These are phyloP conservation scores for Monilinia vaccinii-corymbosi DNA, from an alignment of 2,329 filamentous ascomycete species.

Conservation along the genomic window DNA sequence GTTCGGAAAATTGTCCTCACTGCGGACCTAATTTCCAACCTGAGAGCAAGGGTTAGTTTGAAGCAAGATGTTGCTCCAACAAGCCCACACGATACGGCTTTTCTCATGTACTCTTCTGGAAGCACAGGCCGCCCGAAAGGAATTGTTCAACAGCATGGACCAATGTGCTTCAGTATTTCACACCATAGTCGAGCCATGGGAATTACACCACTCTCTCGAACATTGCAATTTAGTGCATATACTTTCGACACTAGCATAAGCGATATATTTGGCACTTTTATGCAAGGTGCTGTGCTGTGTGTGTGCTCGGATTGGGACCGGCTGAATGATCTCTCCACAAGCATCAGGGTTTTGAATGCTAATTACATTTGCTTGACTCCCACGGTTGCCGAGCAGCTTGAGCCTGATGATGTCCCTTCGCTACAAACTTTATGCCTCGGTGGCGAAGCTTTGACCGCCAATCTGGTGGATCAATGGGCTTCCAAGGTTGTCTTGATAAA, in stretches of 20 bases:
- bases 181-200: not conserved
- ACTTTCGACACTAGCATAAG: constrained; percentile 11
- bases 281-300: constrained; percentile 24
- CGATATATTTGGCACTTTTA: constrained; percentile 7
- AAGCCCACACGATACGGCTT: not conserved
- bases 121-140: not conserved
- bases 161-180: not conserved
- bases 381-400: constrained; percentile 19
- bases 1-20: not conserved
- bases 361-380: constrained; percentile 24
- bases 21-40: not conserved
- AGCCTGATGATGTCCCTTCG: constrained; percentile 14
- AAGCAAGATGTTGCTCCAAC: not conserved
- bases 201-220: not conserved
- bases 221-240: constrained; percentile 1
- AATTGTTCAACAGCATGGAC: not conserved
- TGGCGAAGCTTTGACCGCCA: constrained; percentile 29
- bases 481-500: constrained; percentile 31
- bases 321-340: constrained; percentile 25
- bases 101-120: not conserved
- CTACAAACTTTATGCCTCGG: constrained; percentile 18
- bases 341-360: constrained; percentile 15
- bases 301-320: not conserved
- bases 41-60: not conserved
- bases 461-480: constrained; percentile 32